Conservation (phyloP, 495 filamentous ascomycete genomes). For the Penicillium samsonianum region DNA sequence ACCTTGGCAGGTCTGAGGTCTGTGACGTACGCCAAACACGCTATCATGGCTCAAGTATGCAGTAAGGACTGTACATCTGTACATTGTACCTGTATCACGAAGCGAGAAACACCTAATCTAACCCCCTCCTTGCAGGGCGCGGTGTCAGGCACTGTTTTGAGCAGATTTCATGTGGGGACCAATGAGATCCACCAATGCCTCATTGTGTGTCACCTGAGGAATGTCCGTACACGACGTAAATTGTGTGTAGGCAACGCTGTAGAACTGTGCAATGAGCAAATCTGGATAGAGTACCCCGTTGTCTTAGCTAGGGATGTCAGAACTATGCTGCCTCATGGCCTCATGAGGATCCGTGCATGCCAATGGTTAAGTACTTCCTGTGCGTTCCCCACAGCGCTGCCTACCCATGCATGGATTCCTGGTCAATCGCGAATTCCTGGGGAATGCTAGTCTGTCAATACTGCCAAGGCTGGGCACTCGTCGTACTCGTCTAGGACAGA, state of each 20-base stretch:
- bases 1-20: background rate
- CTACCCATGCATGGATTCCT: background rate
- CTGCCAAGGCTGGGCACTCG: conserved; percentile 6
- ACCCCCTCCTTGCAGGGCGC: conserved; percentile 7
- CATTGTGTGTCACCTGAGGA: background rate
- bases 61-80: background rate
- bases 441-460: conserved; percentile 6
- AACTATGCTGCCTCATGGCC: conserved; percentile 7
- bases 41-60: background rate
- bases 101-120: background rate
- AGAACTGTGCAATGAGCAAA: background rate
- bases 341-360: background rate
- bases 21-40: conserved; percentile 8
- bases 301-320: background rate
- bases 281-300: background rate
- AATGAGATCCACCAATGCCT: background rate
- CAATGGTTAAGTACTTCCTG: background rate
- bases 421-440: conserved; percentile 4
- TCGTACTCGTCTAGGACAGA: background rate
- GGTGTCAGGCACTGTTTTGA: background rate
- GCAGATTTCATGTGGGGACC: conserved; percentile 4
- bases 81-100: background rate
- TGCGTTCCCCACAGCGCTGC: conserved; percentile 1
- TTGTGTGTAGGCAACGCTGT: background rate
- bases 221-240: background rate